Evolutionary conservation across 106 monocot genomes (phyloP).

Genomic region (Acorus calamus): DNA sequence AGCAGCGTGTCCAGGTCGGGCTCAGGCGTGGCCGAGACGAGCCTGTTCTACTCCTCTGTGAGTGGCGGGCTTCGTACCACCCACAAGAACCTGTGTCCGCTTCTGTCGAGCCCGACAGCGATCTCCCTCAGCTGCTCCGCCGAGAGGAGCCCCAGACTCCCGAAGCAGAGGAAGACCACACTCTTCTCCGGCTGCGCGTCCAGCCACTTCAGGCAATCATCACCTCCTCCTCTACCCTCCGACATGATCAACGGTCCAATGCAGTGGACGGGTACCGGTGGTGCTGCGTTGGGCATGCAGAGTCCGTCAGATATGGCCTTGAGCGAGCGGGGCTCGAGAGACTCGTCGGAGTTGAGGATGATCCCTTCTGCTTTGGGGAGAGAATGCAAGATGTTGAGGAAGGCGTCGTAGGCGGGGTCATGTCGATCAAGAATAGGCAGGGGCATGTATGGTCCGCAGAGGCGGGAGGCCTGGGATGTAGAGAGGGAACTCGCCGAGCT

Average conservation of each 20-base stretch:
- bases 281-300: constrained; percentile 3
- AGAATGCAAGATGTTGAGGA: constrained; percentile 6
- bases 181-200: constrained; percentile 42
- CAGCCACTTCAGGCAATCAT: constrained; percentile 43
- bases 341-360: constrained; percentile 42
- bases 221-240: neutral
- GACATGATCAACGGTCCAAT: constrained; percentile 41
- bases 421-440: constrained; percentile 7
- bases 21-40: constrained; percentile 9
- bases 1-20: constrained; percentile 38
- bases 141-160: constrained; percentile 42
- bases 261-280: constrained; percentile 29
- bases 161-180: constrained; percentile 73
- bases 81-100: constrained; percentile 64
- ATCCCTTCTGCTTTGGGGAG: constrained; percentile 15
- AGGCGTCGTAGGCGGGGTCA: neutral
- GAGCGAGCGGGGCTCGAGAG: constrained; percentile 25
- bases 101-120: constrained; percentile 48
- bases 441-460: constrained; percentile 21
- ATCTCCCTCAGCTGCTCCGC: constrained; percentile 45
- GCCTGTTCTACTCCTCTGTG: neutral
- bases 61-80: constrained; percentile 38
- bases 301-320: constrained; percentile 16
- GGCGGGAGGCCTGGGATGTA: constrained; percentile 19
- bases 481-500: constrained; percentile 13